Percentiles rank a stretch among this genome's conserved stretches.
phyloP scores from a whole-genome alignment of 345 rosid genomes.

The Brassica cretica region DNA sequence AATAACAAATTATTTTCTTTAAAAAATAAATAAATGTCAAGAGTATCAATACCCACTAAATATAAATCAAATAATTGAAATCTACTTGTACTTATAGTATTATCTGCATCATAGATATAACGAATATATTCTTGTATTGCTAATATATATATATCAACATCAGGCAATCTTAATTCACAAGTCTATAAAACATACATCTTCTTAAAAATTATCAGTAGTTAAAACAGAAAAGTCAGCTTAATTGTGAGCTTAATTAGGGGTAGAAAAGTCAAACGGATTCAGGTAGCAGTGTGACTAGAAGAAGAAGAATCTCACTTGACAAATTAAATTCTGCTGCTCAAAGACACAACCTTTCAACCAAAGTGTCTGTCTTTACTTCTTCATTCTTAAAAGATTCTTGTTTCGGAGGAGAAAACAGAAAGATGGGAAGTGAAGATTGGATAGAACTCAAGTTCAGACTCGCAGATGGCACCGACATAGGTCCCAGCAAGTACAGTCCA shows the following conservation, averaged over 20 bases:
- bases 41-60: conserved; percentile 35
- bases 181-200: neutral
- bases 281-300: conserved; percentile 6
- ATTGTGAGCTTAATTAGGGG: conserved; percentile 18
- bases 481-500: conserved; percentile 56
- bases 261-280: conserved; percentile 31
- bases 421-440: conserved; percentile 51
- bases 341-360: conserved; percentile 37
- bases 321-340: conserved; percentile 19
- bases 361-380: conserved; percentile 29
- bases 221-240: conserved; percentile 4
- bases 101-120: conserved; percentile 6
- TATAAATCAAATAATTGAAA: conserved; percentile 21
- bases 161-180: neutral
- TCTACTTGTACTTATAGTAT: conserved; percentile 10
- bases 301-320: conserved; percentile 19
- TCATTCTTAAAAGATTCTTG: neutral
- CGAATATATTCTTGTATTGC: neutral
- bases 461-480: conserved; percentile 66
- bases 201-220: no score
- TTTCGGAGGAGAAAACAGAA: conserved; percentile 13
- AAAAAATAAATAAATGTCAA: neutral
- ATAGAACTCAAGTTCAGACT: conserved; percentile 66
- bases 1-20: neutral
- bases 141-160: no score